Evolutionary conservation across 2,329 filamentous ascomycete species (phyloP).

Genomic region (Fusarium sp.): DNA sequence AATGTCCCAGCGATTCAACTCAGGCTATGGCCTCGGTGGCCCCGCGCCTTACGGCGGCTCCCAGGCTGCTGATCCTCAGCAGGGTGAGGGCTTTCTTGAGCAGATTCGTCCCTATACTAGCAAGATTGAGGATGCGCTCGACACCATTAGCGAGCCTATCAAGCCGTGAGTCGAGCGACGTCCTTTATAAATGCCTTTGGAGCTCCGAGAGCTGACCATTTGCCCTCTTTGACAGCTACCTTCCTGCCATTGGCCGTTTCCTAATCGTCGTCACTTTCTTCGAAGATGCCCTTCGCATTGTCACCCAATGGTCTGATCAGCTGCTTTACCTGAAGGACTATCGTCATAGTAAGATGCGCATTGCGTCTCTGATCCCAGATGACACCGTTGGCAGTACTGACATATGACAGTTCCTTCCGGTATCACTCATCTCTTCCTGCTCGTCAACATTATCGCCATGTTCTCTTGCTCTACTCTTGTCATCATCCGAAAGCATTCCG

Average conservation of each 20-base stretch:
- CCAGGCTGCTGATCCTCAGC: conserved; percentile 66
- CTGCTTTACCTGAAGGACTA: conserved; percentile 92
- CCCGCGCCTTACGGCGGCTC: conserved; percentile 73
- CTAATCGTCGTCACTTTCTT: conserved; percentile 98
- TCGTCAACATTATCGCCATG: conserved; percentile 92
- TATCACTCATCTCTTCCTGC: conserved; percentile 91
- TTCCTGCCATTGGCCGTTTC: conserved; percentile 95
- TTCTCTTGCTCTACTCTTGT: conserved; percentile 81
- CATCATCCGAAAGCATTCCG: conserved; percentile 91
- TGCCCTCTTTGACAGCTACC: conserved; percentile 68
- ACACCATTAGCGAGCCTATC: conserved; percentile 86
- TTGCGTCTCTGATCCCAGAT: background rate
- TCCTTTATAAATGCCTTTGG: conserved; percentile 2
- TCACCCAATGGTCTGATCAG: conserved; percentile 98
- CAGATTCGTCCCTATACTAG: conserved; percentile 93
- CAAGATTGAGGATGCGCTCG: conserved; percentile 96
- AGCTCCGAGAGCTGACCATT: conserved; percentile 27
- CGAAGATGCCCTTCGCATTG: conserved; percentile 93
- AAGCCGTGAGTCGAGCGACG: conserved; percentile 75
- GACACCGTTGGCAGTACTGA: conserved; percentile 24
- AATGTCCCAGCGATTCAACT: conserved; percentile 68
- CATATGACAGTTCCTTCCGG: conserved; percentile 77
- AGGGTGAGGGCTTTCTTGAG: conserved; percentile 73
- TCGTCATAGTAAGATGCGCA: conserved; percentile 78
- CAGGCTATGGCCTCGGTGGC: conserved; percentile 85